phyloP scores from a whole-genome alignment of 306 rosid species.

The Crataegus laevigata region DNA sequence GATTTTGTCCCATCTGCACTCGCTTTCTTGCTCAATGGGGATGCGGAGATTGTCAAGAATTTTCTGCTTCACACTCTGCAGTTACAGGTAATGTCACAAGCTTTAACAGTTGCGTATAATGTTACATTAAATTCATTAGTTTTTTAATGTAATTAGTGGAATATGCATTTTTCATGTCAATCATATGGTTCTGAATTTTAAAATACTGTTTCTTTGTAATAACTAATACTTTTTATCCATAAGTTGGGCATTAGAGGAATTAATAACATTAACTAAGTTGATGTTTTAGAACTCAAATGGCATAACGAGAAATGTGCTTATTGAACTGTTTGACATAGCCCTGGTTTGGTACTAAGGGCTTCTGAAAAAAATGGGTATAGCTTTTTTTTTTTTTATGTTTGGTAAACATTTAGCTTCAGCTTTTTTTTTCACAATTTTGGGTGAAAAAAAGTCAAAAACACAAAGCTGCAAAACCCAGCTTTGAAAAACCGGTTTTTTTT shows the following conservation, averaged over 20 bases:
- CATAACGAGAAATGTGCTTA: neutral
- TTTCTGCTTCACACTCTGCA: slow-evolving; percentile 84
- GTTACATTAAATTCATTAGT: neutral
- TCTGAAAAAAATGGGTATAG: too few relatives aligned
- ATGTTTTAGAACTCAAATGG: neutral
- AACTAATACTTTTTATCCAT: neutral
- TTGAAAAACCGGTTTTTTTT: too few relatives aligned
- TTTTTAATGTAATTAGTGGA: neutral
- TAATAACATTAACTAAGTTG: neutral
- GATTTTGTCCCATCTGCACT: slow-evolving; percentile 86
- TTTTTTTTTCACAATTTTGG: too few relatives aligned
- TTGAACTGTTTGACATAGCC: neutral
- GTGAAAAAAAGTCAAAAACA: too few relatives aligned
- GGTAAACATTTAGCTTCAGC: too few relatives aligned
- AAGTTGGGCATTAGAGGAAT: neutral
- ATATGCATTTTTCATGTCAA: neutral
- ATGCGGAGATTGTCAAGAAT: slow-evolving; percentile 76
- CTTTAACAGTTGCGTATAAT: neutral
- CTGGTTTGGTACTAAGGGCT: too few relatives aligned
- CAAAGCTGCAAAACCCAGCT: too few relatives aligned
- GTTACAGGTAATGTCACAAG: slow-evolving; percentile 53
- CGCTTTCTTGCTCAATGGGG: slow-evolving; percentile 84
- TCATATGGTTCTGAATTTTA: neutral
- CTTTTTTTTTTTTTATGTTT: too few relatives aligned
- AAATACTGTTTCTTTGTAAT: neutral